Evolutionary conservation across 495 filamentous ascomycete species (phyloP).

Genomic region (Patellaria atrata): DNA sequence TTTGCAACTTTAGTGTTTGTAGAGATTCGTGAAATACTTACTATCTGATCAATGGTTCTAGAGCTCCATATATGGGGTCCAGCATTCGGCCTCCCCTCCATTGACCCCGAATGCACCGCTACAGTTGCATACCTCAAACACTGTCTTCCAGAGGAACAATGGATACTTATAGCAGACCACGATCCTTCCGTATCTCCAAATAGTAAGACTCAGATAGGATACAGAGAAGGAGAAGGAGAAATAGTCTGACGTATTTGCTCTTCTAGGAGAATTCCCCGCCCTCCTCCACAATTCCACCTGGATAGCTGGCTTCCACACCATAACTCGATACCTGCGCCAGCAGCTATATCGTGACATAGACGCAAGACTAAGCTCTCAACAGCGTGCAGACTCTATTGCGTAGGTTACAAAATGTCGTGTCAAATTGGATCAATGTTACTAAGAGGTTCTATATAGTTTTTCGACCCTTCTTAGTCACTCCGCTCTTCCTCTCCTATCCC

Average conservation of each 20-base stretch:
- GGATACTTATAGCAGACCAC: slow-evolving; percentile 63
- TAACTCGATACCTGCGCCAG: slow-evolving; percentile 49
- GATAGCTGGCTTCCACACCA: slow-evolving; percentile 58
- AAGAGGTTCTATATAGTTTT: no score
- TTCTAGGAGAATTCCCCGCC: slow-evolving; percentile 57
- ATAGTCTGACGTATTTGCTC: slow-evolving; percentile 2
- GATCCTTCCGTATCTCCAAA: slow-evolving; percentile 61
- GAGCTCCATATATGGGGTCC: slow-evolving; percentile 89
- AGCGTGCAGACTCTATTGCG: slow-evolving; percentile 41
- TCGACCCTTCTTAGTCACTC: slow-evolving; percentile 18
- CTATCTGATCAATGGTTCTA: slow-evolving; percentile 53
- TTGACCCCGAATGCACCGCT: slow-evolving; percentile 72
- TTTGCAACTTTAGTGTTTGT: no score
- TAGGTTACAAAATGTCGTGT: no score
- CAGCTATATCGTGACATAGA: slow-evolving; percentile 35
- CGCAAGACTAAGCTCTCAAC: slow-evolving; percentile 29
- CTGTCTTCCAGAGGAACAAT: slow-evolving; percentile 40
- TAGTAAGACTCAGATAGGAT: slow-evolving; percentile 38
- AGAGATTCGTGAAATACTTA: no score
- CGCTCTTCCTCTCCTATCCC: slow-evolving; percentile 24
- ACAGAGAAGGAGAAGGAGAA: no score
- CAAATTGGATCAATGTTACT: no score
- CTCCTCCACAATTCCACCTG: slow-evolving; percentile 49
- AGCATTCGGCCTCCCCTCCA: slow-evolving; percentile 72
- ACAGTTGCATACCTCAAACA: slow-evolving; percentile 48